Base-by-base conservation (phyloP, 176 grass and related monocot genomes). In the Dendrocalamus sinicus region DNA sequence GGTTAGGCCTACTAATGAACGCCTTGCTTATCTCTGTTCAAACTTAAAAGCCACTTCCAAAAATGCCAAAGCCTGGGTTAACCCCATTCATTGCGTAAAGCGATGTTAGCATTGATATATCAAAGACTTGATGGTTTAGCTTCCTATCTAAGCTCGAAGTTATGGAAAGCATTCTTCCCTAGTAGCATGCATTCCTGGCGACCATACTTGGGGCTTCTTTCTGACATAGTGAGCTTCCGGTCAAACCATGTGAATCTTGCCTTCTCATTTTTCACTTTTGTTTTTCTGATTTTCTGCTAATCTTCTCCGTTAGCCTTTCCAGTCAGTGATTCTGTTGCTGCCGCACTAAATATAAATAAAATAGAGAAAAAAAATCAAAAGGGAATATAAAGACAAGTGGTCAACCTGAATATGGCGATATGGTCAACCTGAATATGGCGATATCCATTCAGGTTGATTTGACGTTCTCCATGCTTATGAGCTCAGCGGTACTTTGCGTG, bases 401-500 rank as follows among this genome's bases (percentile, higher is more conserved):
- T 73, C 84, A 90, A 68, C 78, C 79, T 79, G 73, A 83, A 73
- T 73, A 37, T 40, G 35, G 22, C 57, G 32, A 73, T 83, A 39
- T 65, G 30, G 30, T 32, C 84, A 90, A 68, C 78, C 79, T 79
- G 73, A 83, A 73, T 73, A 37, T 40, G 35, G 22, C 57, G 32
- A 73, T 83, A 39, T 65, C 32, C 20, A 66, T 85, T 63, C 73
- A 83, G 78, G 83, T 82, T 88, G 73, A 83, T 83, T 77, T 88
- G 86, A 83, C 76, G 72, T 80, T 83, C 89, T 83, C 80, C 89
- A 89, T 89, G 67, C 79, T 43, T 40, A 37, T 58, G 58, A 58
- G 40, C 58, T 87, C 84, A 66, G 80, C 85, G 80, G 74, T 79
- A n/a, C 67, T 80, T 44, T 45, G 3, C 53, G 48, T 70, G 86